These are phyloP conservation scores for Oryza rufipogon DNA, from an alignment of 176 grass and related monocot species.

Conservation along the genomic window DNA sequence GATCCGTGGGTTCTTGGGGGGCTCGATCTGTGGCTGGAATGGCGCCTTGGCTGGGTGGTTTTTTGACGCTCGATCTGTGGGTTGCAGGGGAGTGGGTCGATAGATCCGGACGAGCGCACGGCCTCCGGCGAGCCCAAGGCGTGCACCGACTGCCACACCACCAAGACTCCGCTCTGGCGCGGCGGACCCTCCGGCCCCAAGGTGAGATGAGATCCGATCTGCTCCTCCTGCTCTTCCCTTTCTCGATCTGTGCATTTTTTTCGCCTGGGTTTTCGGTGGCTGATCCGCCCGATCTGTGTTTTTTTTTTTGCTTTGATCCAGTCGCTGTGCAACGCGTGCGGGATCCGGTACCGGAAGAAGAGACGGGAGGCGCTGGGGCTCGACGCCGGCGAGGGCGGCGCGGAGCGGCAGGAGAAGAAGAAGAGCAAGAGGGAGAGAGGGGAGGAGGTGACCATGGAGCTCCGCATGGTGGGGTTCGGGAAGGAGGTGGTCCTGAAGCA, in stretches of 20 bases:
- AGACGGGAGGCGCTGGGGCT: constrained; percentile 57
- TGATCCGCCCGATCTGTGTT: constrained; percentile 46
- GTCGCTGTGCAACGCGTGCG: constrained; percentile 99
- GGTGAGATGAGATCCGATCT: constrained; percentile 64
- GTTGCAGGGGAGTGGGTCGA: constrained; percentile 43
- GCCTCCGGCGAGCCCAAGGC: constrained; percentile 61
- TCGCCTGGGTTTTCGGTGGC: not conserved
- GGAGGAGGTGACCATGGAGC: constrained; percentile 53
- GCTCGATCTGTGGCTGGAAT: not conserved
- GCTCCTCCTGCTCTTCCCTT: not conserved
- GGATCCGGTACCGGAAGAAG: constrained; percentile 98
- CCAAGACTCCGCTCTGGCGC: constrained; percentile 87
- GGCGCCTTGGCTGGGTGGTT: not conserved
- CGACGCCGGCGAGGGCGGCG: constrained; percentile 46
- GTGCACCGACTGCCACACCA: constrained; percentile 80
- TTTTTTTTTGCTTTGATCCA: not conserved
- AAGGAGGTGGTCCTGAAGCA: constrained; percentile 70
- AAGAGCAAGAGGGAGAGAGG: constrained; percentile 31
- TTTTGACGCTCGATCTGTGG: not conserved
- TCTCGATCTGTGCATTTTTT: constrained; percentile 30
- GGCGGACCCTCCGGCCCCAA: constrained; percentile 77
- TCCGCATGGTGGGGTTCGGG: constrained; percentile 50
- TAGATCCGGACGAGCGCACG: constrained; percentile 53
- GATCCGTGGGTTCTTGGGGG: not conserved
- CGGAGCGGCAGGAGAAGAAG: constrained; percentile 42